A percentile compares a stretch with the other conserved stretches of the same genome.
phyloP scores from a whole-genome alignment of 768 basidiomycete genomes.

The Russula griseocarnosa region DNA sequence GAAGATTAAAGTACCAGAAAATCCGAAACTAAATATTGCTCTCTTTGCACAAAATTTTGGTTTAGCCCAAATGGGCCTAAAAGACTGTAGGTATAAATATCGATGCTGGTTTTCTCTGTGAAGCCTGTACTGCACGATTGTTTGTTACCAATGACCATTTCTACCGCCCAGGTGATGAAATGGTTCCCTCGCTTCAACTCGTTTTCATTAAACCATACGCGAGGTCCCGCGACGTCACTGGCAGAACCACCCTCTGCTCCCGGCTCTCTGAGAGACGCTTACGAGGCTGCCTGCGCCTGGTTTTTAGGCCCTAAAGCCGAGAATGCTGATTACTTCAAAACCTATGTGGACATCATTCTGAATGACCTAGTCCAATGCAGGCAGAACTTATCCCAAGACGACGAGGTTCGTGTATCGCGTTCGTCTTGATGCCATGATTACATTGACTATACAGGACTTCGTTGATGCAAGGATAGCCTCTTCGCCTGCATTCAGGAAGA shows the following conservation, averaged over 20 bases:
- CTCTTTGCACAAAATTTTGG: too few relatives aligned
- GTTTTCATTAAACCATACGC: not conserved
- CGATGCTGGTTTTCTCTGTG: too few relatives aligned
- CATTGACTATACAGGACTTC: slow-evolving; percentile 26
- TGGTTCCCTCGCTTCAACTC: too few relatives aligned
- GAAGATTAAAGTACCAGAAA: too few relatives aligned
- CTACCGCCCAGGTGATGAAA: too few relatives aligned
- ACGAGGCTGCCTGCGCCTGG: slow-evolving; percentile 36
- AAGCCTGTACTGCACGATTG: not conserved
- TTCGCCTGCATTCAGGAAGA: slow-evolving; percentile 29
- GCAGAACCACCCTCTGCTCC: not conserved
- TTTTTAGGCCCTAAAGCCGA: slow-evolving; percentile 42
- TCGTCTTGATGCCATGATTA: not conserved
- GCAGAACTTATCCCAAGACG: slow-evolving; percentile 34
- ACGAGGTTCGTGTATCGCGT: slow-evolving; percentile 30
- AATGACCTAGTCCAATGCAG: slow-evolving; percentile 31
- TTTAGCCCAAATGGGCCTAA: too few relatives aligned
- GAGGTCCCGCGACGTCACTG: not conserved
- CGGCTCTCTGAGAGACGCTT: slow-evolving; percentile 17
- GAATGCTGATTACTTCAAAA: slow-evolving; percentile 35
- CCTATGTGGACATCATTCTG: slow-evolving; percentile 32
- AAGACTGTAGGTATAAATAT: too few relatives aligned
- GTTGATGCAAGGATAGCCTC: slow-evolving; percentile 26
- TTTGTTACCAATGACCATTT: not conserved
- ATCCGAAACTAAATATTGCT: too few relatives aligned